Evolutionary conservation across 352 stramenopile species (phyloP), one percentile per base, ranked within the genome.

Genomic region (Phytophthora lateralis): DNA sequence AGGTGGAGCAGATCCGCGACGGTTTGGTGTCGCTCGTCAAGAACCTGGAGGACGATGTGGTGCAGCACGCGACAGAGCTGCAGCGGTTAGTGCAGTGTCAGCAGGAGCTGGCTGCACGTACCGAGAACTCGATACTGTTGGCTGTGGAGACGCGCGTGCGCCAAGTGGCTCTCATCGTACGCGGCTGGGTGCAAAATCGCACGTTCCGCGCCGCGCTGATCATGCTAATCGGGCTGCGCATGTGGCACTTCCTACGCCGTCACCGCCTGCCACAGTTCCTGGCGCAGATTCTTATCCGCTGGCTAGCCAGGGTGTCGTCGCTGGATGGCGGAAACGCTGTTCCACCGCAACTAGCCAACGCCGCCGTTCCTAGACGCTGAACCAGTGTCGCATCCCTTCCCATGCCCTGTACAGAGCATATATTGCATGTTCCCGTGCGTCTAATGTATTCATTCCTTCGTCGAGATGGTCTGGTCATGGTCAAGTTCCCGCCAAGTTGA

Each of bases 31-130:
- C 73, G 26, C 69, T 90, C 7, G 75, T 88, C 32, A 73, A 82
- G 52, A 89, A 70, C 26, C 57, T 88, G 12, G 78, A 91, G 54
- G 79, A 84, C 32, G 76, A 90, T 24, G 75, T 90, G 14, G 62
- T 71, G 17, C 70, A 79, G 48, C 78, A 90, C 57, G 80, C 87
- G 68, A 85, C 73, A 12, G 77, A 92, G 38, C 57, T 89, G 21
- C 80, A 90, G 66, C 71, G 65, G 17, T 35, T 85, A 3, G 47
- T 63, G 4, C 24, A 66, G 24, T 60, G 69, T 8, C 73, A 85
- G 46, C 63, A 86, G 26, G 66, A 87, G 43, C 42, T 88, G 24
- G 56, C 69, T 27, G 20, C 41, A 14, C 46, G 69, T 0, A 48
- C 75, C 11, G 69, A 89, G 15, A 60, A 71, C 15, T 92, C 82